Percentiles rank a stretch among this genome's conserved stretches.
phyloP scores from a whole-genome alignment of 768 basidiomycete species.

The Termitomyces sp. region DNA sequence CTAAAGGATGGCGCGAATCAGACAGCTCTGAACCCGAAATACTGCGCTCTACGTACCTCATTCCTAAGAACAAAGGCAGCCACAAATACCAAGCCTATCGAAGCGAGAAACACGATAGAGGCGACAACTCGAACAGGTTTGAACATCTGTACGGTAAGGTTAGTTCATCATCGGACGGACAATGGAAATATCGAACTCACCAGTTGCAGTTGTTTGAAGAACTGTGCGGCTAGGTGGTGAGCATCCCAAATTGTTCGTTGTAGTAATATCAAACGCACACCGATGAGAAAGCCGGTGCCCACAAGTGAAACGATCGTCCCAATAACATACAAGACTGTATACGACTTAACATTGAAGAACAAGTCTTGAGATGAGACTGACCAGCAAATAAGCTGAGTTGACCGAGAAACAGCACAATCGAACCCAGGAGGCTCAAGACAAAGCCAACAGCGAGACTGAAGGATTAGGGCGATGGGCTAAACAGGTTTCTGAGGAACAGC shows the following conservation, averaged over 20 bases:
- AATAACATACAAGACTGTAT: conserved; percentile 72
- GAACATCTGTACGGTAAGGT: conserved; percentile 72
- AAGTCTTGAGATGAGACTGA: conserved; percentile 31
- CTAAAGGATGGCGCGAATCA: conserved; percentile 27
- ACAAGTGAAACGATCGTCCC: conserved; percentile 80
- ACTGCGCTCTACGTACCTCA: conserved; percentile 42
- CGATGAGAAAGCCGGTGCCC: conserved; percentile 90
- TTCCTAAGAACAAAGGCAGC: conserved; percentile 75
- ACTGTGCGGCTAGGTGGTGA: conserved; percentile 39
- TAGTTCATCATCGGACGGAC: not conserved
- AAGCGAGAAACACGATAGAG: conserved; percentile 70
- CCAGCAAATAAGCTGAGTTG: conserved; percentile 68
- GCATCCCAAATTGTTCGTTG: not conserved
- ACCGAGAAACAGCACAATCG: conserved; percentile 73
- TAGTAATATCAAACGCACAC: conserved; percentile 46
- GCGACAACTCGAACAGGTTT: conserved; percentile 87
- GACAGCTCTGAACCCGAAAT: not conserved
- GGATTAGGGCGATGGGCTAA: not conserved
- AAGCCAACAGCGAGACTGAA: conserved; percentile 72
- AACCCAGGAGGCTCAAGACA: conserved; percentile 74
- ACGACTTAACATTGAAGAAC: not conserved
- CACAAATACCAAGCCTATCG: conserved; percentile 81
- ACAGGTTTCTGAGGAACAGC: not conserved
- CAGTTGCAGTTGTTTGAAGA: conserved; percentile 75
- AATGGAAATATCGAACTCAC: conserved; percentile 30